Evolutionary conservation across 2,329 filamentous ascomycete genomes (phyloP), one percentile per base, ranked within the genome.

Genomic region (Aureobasidium sp.): DNA sequence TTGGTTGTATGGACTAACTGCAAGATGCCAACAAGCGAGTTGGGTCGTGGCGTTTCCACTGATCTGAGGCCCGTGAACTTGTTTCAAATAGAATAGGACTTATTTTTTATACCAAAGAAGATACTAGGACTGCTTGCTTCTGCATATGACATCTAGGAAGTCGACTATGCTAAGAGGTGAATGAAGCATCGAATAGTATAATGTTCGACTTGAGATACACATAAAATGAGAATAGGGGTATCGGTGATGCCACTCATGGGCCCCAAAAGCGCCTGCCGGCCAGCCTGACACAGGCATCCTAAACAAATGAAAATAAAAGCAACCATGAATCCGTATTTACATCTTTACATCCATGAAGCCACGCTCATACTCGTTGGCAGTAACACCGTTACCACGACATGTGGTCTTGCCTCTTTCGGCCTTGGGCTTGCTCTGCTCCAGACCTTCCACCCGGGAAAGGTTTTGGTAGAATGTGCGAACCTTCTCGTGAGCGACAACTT

Each of bases 401-500:
- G 64, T 63, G 47, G 67, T 67, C 50, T 64, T 67, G n/a, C 64
- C 66, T 68, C 72, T 72, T 19, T 68, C 68, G 24, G 69, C 70
- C 47, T 70, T 70, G 60, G 74, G 71, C 27, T 44, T 61, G 11
- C 31, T 60, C 22, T 70, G 69, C 61, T 72, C 68, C 35, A 64
- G 63, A 35, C 69, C 60, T 67, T 90, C 89, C 3, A 88, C 90
- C 64, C 85, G 87, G 68, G 88, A 89, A 39, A 99, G 77, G 68
- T 90, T 88, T 65, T 85, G 82, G 73, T 99, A 99, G 71, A 99
- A 99, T 1, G 81, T 81, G 6, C 90, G 81, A 19, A 99, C 94
- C 68, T 86, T 86, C 1, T 90, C 87, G 71, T 99, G 94, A 2
- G 95, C 94, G 86, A 96, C 92, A 29, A 99, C 93, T 75, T 95